phyloP scores from a whole-genome alignment of 345 rosid genomes.

The Reutealis trisperma region DNA sequence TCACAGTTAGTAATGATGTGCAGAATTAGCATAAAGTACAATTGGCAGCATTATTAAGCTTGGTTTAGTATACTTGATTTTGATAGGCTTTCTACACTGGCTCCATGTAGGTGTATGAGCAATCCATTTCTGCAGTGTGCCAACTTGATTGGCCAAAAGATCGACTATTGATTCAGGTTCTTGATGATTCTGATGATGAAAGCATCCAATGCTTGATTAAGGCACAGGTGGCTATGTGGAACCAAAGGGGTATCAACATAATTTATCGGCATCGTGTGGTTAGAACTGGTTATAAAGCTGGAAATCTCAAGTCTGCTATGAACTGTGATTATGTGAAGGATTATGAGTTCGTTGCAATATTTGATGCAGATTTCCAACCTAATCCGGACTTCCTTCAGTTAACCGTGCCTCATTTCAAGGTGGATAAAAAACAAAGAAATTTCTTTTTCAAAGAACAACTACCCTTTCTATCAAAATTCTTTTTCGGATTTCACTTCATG shows the following conservation, averaged over 20 bases:
- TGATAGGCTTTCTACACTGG: constrained; percentile 11
- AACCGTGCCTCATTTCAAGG: constrained; percentile 86
- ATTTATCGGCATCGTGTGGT: constrained; percentile 67
- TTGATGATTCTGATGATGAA: constrained; percentile 74
- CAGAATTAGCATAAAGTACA: neutral
- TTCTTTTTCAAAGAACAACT: neutral
- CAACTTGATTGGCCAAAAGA: constrained; percentile 89
- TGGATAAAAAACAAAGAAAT: constrained; percentile 19
- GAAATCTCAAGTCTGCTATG: constrained; percentile 89
- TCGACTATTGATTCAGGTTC: constrained; percentile 66
- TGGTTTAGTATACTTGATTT: constrained; percentile 5
- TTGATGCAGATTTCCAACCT: constrained; percentile 87
- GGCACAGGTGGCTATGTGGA: constrained; percentile 68
- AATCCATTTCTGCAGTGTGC: constrained; percentile 82
- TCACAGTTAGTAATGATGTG: neutral
- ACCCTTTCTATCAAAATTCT: neutral
- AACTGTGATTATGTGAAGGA: constrained; percentile 70
- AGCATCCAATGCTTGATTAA: constrained; percentile 64
- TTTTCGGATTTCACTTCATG: neutral
- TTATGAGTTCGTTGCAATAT: constrained; percentile 81
- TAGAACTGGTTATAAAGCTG: constrained; percentile 89
- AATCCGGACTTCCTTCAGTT: constrained; percentile 66
- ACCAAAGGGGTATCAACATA: constrained; percentile 67
- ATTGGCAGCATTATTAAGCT: neutral
- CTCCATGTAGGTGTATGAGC: constrained; percentile 65